Conservation (phyloP, 441 rosid species). For the Arabidopsis hybrid region DNA sequence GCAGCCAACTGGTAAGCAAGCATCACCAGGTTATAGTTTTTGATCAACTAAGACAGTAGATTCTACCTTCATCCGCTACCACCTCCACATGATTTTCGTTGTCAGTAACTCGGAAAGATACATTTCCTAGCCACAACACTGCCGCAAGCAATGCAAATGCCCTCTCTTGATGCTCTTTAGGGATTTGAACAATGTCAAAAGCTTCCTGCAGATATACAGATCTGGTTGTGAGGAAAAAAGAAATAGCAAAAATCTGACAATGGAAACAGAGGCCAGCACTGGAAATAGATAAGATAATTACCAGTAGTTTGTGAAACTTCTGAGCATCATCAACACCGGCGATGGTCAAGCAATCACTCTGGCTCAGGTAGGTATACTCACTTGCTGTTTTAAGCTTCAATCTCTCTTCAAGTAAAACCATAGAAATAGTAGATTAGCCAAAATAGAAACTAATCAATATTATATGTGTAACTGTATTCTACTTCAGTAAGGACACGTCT, state of each 20-base stretch:
- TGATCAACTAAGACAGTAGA: slow-evolving; percentile 10
- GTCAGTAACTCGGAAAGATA: slow-evolving; percentile 77
- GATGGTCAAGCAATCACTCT: slow-evolving; percentile 82
- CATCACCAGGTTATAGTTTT: slow-evolving; percentile 27
- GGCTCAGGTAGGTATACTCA: slow-evolving; percentile 85
- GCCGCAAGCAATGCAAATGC: slow-evolving; percentile 84
- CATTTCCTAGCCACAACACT: slow-evolving; percentile 89
- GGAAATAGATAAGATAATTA: slow-evolving; percentile 45
- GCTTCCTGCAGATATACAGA: slow-evolving; percentile 69
- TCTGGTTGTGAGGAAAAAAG: slow-evolving; percentile 9
- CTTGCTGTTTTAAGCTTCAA: slow-evolving; percentile 79
- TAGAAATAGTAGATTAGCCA: slow-evolving; percentile 11
- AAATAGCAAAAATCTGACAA: slow-evolving; percentile 21
- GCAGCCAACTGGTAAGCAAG: slow-evolving; percentile 31
- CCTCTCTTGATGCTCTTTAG: slow-evolving; percentile 79
- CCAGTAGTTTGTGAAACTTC: slow-evolving; percentile 74
- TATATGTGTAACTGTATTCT: slow-evolving; percentile 4
- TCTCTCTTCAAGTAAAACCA: slow-evolving; percentile 60
- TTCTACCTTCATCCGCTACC: slow-evolving; percentile 72
- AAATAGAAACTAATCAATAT: neutral
- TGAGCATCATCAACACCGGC: slow-evolving; percentile 79
- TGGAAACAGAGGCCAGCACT: slow-evolving; percentile 16
- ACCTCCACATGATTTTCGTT: slow-evolving; percentile 89
- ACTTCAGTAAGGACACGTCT: slow-evolving; percentile 14
- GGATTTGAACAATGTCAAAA: slow-evolving; percentile 69